Conservation (phyloP, 495 filamentous ascomycete genomes). For the Tuber calosporum region DNA sequence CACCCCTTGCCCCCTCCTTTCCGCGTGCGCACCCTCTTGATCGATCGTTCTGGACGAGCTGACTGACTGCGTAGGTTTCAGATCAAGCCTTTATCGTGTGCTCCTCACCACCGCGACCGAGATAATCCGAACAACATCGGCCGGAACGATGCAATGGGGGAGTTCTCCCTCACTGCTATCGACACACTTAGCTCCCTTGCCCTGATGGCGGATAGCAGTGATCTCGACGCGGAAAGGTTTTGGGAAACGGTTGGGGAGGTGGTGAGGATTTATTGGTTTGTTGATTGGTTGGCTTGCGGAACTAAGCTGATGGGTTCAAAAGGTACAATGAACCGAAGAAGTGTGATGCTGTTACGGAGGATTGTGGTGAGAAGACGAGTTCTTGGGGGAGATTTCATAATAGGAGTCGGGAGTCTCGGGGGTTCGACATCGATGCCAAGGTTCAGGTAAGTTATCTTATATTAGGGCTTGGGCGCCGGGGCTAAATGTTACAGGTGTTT, state of each 20-base stretch:
- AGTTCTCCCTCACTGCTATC: slow-evolving; percentile 91
- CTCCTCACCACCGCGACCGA: slow-evolving; percentile 72
- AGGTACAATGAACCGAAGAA: slow-evolving; percentile 45
- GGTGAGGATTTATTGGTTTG: slow-evolving; percentile 45
- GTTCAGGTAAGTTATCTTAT: slow-evolving; percentile 46
- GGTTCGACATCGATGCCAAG: slow-evolving; percentile 94
- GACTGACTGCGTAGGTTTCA: slow-evolving; percentile 35
- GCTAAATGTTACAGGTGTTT: slow-evolving; percentile 62
- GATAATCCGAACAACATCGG: slow-evolving; percentile 74
- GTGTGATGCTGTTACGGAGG: slow-evolving; percentile 75
- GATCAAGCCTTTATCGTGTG: slow-evolving; percentile 79
- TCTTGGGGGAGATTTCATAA: slow-evolving; percentile 39
- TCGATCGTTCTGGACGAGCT: slow-evolving; percentile 4
- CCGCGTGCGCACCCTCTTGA: slow-evolving; percentile 14
- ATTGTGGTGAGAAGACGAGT: slow-evolving; percentile 47
- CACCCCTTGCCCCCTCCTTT: not conserved
- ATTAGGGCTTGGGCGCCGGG: not conserved
- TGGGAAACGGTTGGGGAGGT: slow-evolving; percentile 63
- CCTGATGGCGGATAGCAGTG: slow-evolving; percentile 65
- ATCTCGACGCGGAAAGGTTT: slow-evolving; percentile 34
- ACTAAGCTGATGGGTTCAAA: slow-evolving; percentile 21
- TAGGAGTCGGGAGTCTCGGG: slow-evolving; percentile 49
- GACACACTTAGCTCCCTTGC: slow-evolving; percentile 91
- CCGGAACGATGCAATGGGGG: slow-evolving; percentile 90
- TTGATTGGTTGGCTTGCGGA: slow-evolving; percentile 45